Percentiles rank a stretch among this genome's conserved stretches.
phyloP scores from a whole-genome alignment of 176 grass and related monocot genomes.

The Canna indica region DNA sequence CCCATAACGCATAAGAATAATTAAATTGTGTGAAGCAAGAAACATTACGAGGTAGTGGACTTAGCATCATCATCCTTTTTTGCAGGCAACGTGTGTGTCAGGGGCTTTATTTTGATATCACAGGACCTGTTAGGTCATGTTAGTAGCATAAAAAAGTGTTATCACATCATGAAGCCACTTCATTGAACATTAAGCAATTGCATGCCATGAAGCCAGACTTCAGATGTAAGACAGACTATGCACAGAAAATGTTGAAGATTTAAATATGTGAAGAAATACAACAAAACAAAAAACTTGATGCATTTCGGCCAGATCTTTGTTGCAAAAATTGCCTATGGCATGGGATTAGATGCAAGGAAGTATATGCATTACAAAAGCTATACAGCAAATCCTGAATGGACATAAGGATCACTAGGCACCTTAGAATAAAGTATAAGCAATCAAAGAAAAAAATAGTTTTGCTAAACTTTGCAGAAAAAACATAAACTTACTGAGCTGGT shows the following conservation, averaged over 20 bases:
- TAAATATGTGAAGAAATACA: neutral
- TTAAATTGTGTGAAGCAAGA: conserved; percentile 9
- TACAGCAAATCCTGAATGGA: neutral
- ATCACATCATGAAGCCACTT: neutral
- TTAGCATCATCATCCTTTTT: conserved; percentile 56
- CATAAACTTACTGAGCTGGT: conserved; percentile 44
- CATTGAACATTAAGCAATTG: neutral
- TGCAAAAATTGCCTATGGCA: neutral
- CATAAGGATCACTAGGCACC: neutral
- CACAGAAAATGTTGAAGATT: neutral
- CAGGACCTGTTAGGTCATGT: conserved; percentile 31
- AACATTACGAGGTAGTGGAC: conserved; percentile 57
- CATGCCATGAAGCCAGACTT: neutral
- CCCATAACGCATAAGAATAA: conserved; percentile 16
- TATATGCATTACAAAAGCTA: neutral
- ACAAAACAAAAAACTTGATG: neutral
- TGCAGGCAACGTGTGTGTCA: conserved; percentile 21
- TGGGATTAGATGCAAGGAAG: neutral
- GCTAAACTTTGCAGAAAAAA: neutral
- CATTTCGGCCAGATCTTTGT: neutral
- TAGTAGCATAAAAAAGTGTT: conserved; percentile 13
- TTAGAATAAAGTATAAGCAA: neutral
- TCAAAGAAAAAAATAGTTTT: conserved; percentile 1
- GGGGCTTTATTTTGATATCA: conserved; percentile 25
- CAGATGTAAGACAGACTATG: neutral